Evolutionary conservation across 768 basidiomycete species (phyloP).

Genomic region (Termitomyces sp.): DNA sequence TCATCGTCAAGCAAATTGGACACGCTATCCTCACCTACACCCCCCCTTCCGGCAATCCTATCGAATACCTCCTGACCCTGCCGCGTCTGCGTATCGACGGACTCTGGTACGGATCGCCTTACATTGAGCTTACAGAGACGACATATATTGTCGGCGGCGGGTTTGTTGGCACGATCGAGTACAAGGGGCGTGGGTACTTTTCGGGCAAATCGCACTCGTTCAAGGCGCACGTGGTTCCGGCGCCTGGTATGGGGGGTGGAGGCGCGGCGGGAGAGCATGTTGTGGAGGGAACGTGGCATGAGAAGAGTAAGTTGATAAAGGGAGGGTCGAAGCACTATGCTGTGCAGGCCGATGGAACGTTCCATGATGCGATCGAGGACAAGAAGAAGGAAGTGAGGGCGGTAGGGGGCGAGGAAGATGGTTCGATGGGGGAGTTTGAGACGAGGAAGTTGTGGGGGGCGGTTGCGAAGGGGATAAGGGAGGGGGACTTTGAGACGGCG

Average conservation of each 20-base stretch:
- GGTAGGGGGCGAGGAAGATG: conserved; percentile 45
- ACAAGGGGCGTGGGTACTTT: conserved; percentile 96
- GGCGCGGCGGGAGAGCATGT: conserved; percentile 33
- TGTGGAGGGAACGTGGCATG: conserved; percentile 81
- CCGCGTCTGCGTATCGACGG: conserved; percentile 92
- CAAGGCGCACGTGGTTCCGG: conserved; percentile 69
- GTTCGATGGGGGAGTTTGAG: conserved; percentile 76
- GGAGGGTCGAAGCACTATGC: conserved; percentile 12
- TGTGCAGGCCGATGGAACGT: conserved; percentile 29
- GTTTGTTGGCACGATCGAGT: conserved; percentile 62
- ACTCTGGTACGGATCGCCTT: conserved; percentile 85
- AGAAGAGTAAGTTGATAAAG: conserved; percentile 48
- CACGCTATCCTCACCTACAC: conserved; percentile 80
- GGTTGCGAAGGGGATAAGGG: conserved; percentile 87
- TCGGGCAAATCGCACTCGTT: conserved; percentile 89
- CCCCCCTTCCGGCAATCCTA: conserved; percentile 39
- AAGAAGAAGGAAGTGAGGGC: conserved; percentile 75
- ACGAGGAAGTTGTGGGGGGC: conserved; percentile 78
- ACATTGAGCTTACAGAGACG: conserved; percentile 84
- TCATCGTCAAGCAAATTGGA: conserved; percentile 92
- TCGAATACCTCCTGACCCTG: conserved; percentile 83
- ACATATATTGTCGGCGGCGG: conserved; percentile 62
- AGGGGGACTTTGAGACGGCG: conserved; percentile 90
- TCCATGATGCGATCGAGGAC: conserved; percentile 66
- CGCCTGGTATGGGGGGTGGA: conserved; percentile 5